Base-by-base conservation (phyloP, 345 rosid genomes). In the Arabidopsis suecica region DNA sequence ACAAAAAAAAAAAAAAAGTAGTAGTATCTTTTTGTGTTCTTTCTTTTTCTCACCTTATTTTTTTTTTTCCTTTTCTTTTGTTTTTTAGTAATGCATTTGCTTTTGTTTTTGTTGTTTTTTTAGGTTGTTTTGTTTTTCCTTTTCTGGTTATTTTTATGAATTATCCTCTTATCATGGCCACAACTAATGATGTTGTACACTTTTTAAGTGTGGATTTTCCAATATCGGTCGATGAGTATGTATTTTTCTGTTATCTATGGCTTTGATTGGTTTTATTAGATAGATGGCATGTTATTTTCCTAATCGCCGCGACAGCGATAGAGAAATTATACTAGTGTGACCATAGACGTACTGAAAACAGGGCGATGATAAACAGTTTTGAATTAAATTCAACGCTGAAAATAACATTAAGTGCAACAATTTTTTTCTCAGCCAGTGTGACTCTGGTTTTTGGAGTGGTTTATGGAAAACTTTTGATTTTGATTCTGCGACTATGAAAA, bases 41-140 rank as follows among this genome's bases (percentile, higher is more conserved):
- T 56, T 77, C 67, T 56, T 77, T 77, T 77, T 77, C 76, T 71
- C 71, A 68, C 9, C 62, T 75, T 75, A 6, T 22, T 51, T 40
- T 49, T 57, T 38, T 8, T 16, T 16, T 23, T 23, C 25, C 9
- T 20, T 16, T 22, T 5, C 13, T 23, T 10, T 51, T 4, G 30
- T 25, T 25, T 33, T 22, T 5, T 8, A 34, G 45, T 50, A 73
- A 69, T 69, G 75, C 74, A 61, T 68, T 3, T 69, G 41, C 70
- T 60, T 75, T 51, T 28, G 32, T 28, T 56, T n/a, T 7, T 16
- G 10, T n/a, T 48, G 3, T 62, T 55, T 14, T 30, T 54, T 54
- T 59, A 40, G 54, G 61, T 20, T 75, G 66, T 47, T 57, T 53
- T 67, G 5, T 16, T 41, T 54, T 69, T 28, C 58, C 49, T 44